Conservation (phyloP, 352 stramenopile genomes). For the Blastocystis sp. region DNA sequence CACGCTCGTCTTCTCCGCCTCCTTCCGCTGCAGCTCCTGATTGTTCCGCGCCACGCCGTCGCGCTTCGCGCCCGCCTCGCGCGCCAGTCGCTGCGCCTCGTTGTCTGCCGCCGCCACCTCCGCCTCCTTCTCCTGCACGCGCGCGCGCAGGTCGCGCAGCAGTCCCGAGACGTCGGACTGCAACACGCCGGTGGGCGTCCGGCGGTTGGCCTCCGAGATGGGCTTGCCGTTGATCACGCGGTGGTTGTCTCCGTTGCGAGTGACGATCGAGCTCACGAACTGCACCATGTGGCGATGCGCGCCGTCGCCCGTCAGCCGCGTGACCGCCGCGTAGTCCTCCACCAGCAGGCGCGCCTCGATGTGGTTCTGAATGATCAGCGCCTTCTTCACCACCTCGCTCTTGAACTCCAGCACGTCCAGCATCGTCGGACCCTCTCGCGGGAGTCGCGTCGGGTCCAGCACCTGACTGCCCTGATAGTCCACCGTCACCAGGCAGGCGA, state of each 20-base stretch:
- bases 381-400: conserved; percentile 22
- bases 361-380: conserved; percentile 2
- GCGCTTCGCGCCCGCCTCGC: neutral
- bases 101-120: neutral
- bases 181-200: neutral
- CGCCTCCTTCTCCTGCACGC: neutral
- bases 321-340: neutral
- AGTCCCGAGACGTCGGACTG: neutral
- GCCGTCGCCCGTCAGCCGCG: neutral
- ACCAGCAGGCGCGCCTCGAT: conserved; percentile 1
- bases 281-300: neutral
- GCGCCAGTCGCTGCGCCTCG: neutral
- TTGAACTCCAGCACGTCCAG: conserved; percentile 44
- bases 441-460: neutral
- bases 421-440: neutral
- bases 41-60: neutral
- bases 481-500: neutral
- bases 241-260: neutral
- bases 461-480: neutral
- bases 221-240: neutral
- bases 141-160: neutral
- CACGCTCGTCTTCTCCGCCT: neutral
- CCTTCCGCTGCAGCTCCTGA: neutral
- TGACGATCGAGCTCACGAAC: neutral
- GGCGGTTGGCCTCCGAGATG: neutral